phyloP scores from a whole-genome alignment of 768 basidiomycete species.

The Panaeolus papilionaceus region DNA sequence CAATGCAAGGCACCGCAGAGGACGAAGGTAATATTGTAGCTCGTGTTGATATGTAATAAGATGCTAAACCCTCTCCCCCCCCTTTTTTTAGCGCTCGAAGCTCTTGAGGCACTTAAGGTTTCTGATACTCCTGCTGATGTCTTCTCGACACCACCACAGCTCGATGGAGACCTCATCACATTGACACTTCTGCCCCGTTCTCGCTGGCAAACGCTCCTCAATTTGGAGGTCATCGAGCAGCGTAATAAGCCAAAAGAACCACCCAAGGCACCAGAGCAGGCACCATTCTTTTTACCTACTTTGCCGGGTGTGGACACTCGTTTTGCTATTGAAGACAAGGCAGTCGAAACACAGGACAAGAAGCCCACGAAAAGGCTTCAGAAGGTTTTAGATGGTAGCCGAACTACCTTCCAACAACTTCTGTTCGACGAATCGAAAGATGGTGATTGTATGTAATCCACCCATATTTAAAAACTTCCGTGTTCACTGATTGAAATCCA shows the following conservation, averaged over 20 bases:
- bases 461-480: background rate
- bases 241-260: constrained; percentile 97
- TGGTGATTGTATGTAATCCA: constrained; percentile 67
- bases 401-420: constrained; percentile 76
- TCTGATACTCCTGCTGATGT: constrained; percentile 69
- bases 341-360: constrained; percentile 39
- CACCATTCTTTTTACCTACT: constrained; percentile 97
- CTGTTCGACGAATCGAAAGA: constrained; percentile 59
- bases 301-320: constrained; percentile 86
- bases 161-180: constrained; percentile 92
- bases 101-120: constrained; percentile 65
- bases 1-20: constrained; percentile 81
- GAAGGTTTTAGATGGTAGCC: constrained; percentile 53
- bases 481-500: background rate
- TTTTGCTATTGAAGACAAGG: constrained; percentile 64
- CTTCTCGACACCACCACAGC: constrained; percentile 86
- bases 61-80: background rate
- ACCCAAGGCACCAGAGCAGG: constrained; percentile 93
- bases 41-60: background rate
- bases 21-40: constrained; percentile 68
- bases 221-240: constrained; percentile 95
- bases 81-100: constrained; percentile 63
- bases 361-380: constrained; percentile 60
- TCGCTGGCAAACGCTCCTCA: constrained; percentile 96
- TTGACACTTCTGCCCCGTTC: constrained; percentile 91